Evolutionary conservation across 768 basidiomycete genomes (phyloP), one percentile per base, ranked within the genome.

Genomic region (Rhodotorula diobovata): DNA sequence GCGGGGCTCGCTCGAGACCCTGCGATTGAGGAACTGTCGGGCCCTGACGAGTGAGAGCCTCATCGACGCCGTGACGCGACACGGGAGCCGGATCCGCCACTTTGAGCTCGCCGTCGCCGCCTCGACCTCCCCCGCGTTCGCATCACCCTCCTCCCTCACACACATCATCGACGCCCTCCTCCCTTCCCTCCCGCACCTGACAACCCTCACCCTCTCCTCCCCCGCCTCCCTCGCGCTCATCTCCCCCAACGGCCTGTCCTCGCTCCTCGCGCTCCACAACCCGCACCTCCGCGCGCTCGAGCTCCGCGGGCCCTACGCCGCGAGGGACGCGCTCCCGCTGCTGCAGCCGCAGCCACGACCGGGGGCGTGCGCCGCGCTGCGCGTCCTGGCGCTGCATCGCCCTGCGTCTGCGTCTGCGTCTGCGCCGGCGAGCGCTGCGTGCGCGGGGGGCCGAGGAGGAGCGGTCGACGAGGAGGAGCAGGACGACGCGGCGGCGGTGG

Each of bases 161-260:
- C 23, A 43, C 41, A 7, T 50, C n/a, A n/a, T 63, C 48, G 68
- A 60, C 41, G 14, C 18, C 21, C 39, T 59, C 39, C 68, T 69
- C 50, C 61, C 62, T 4, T n/a, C 7, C 16, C 57, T 69, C 32
- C 20, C 34, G 2, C 12, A 35, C 39, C 50, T 69, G 10, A 54
- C 45, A 0, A 43, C 30, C 16, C 68, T 69, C 34, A 4, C 30
- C 6, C 43, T 57, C 35, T 28, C 57, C n/a, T 50, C 56, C 25
- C 15, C 21, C 14, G 37, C 48, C 30, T 37, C 56, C 37, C 15
- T 2, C 25, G 39, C 56, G 9, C 62, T 63, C 68, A 1, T 63
- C 25, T 51, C 56, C 4, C 37, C 55, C 25, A 11, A 32, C 11
- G 32, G 11, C 1, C 28, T 51, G 28, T 15, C n/a, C n/a, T n/a